Evolutionary conservation across 331 rosid genomes (phyloP), one percentile per base, ranked within the genome.

Genomic region (Phaseolus coccineus): DNA sequence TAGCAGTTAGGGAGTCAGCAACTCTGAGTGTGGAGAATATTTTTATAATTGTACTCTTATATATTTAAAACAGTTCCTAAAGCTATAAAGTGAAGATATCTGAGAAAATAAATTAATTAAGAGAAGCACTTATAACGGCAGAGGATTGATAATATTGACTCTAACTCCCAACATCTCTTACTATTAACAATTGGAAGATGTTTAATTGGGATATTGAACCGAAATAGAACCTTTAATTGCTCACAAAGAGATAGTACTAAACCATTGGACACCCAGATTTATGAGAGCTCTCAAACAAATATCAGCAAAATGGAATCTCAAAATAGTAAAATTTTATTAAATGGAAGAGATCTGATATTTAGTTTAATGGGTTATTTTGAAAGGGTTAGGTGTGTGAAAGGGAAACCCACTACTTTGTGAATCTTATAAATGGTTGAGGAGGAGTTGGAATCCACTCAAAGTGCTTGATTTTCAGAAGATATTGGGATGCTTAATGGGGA

Each of bases 391-490:
- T 92, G 91, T 69, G 77, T 89, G 97, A 94, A 90, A 91, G 86
- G 90, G 98, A 92, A 87, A 87, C 85, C 92, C 97, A 92, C 97
- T 87, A 89, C 56, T 40, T 27, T 71, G 46, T 81, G 88, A 75
- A 79, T 46, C 81, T 83, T 78, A 81, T 75, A 64, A 71, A 84
- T 82, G 89, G 97, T 91, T 91, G 96, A 88, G 56, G 91, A 71
- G 90, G 98, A 89, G 98, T 94, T 91, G 98, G 98, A 92, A 86
- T 90, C 94, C 98, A 94, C 98, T 92, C 82, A 83, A 83, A 85
- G 85, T 82, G 97, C 87, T 83, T 81, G 88, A 71, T 79, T 71
- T 91, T 89, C 85, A 85, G 80, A 87, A 72, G 90, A 91, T 89
- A 88, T 75, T 78, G 83, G 44, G 85, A 77, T 81, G 75, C 84